Base-by-base conservation (phyloP, 352 stramenopile species). In the Pythium rishiriense region DNA sequence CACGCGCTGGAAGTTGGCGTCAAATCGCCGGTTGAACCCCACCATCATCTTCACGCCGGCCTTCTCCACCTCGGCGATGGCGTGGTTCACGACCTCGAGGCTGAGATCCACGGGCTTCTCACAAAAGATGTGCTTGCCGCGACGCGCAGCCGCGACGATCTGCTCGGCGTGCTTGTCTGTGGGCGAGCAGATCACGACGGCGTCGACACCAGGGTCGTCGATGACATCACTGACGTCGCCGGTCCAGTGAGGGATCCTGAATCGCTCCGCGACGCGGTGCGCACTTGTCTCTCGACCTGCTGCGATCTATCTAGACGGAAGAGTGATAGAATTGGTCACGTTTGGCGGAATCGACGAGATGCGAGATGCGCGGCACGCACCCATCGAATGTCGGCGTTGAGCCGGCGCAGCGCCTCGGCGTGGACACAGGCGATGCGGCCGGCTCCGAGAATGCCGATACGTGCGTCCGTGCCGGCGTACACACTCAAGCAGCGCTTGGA, bases 131-230 rank as follows among this genome's bases (percentile, higher is more conserved):
- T 98, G 85, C 73, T 98, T 98, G 48, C 90, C 88, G 64, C 94
- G 83, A 15, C 82, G 83, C 19, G 96, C 96, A 24, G 88, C 93
- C 33, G 91, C 85, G 45, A 97, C 94, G 70, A 98, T 98, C 79
- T 98, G 96, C 65, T 98, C 86, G 15, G 95, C 96, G 79, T 99
- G 96, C 54, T 83, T 92, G 29, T 87, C 74, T 19, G 91, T 98
- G 3, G 96, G 96, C 14, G 94, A 98, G 74, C 96, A 99, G 78
- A 99, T 98, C 81, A 97, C 86, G 14, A 99, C 93, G 15, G 94
- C 96, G 73, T 99, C 93, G 35, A 98, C 87, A 15, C 97, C 88
- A 1, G 93, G 90, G 66, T 98, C 82, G 11, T 75, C 78, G 62
- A 99, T 94, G 11, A 98, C 84, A n/a, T 98, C 94, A 47, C 91